Evolutionary conservation across 1,284 basidiomycete species (phyloP), one percentile per base, ranked within the genome.

Genomic region (Pseudozyma tsukubaensis): DNA sequence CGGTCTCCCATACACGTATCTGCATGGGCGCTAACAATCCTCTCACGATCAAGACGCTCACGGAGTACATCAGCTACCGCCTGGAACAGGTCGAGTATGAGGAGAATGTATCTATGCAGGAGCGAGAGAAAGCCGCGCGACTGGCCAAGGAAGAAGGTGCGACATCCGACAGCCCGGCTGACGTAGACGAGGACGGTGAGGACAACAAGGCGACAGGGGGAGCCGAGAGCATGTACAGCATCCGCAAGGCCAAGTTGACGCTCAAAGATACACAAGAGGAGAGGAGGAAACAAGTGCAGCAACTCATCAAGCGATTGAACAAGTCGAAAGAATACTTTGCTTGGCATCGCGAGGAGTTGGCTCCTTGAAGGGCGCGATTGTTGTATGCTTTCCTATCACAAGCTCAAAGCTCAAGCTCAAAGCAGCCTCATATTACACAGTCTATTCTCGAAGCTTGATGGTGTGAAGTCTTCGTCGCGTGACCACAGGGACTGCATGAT

Each of bases 11-110:
- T 4, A 35, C 36, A 19, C 59, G 59, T 8, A 57, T 69, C 32
- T 77, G 71, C 67, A 77, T 77, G 74, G 74, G 74, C n/a, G 51
- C 64, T 45, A 77, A 73, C 54, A 48, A 67, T 42, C 66, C 74
- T 9, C 21, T 24, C 4, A 45, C 55, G 47, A 77, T 77, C 58
- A 58, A 65, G 42, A 39, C 34, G 35, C 32, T 73, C 35, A 62
- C 70, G 57, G 59, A 59, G 29, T 77, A 59, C 35, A 39, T 70
- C 11, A 39, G 32, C 4, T 77, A 70, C 50, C 70, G 74, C 12
- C 29, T 60, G 29, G 70, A 66, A 4, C 59, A 45, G 13, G 54
- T 60, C 47, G 66, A 73, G 56, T 77, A 77, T 47, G 67, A 71
- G 48, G 74, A 77, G 45, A 67, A 61, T 16, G 43, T 60, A 5